phyloP scores from a whole-genome alignment of 1,139 yeast species.

The Scheffersomyces illinoinensis region DNA sequence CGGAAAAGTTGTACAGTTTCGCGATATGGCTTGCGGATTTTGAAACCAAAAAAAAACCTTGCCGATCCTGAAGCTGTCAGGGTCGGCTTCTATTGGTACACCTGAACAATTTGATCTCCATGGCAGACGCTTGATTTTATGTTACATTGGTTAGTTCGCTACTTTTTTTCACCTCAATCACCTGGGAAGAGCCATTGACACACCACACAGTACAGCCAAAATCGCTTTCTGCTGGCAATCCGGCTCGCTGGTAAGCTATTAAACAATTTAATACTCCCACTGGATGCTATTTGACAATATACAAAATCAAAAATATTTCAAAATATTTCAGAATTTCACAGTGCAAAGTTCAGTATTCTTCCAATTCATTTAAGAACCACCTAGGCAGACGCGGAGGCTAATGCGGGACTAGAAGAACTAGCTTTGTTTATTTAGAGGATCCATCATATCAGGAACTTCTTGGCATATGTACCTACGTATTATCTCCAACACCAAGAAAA shows the following conservation, averaged over 20 bases:
- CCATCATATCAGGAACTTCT: neutral
- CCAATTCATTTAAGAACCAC: neutral
- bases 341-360: neutral
- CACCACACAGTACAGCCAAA: neutral
- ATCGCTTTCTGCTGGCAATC: neutral
- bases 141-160: neutral
- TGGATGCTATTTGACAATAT: neutral
- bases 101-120: neutral
- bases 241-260: neutral
- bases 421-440: neutral
- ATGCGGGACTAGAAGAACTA: neutral
- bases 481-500: neutral
- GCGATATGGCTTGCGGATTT: neutral
- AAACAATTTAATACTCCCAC: neutral
- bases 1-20: neutral
- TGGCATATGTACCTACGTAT: neutral
- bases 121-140: neutral
- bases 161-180: neutral
- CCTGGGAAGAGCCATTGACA: neutral
- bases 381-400: neutral
- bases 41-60: neutral
- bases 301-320: neutral
- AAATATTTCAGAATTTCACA: too few species aligned
- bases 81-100: neutral
- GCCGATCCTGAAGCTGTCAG: neutral